Evolutionary conservation across 2,329 filamentous ascomycete genomes (phyloP), one percentile per base, ranked within the genome.

Genomic region (Delphinella strobiligena): DNA sequence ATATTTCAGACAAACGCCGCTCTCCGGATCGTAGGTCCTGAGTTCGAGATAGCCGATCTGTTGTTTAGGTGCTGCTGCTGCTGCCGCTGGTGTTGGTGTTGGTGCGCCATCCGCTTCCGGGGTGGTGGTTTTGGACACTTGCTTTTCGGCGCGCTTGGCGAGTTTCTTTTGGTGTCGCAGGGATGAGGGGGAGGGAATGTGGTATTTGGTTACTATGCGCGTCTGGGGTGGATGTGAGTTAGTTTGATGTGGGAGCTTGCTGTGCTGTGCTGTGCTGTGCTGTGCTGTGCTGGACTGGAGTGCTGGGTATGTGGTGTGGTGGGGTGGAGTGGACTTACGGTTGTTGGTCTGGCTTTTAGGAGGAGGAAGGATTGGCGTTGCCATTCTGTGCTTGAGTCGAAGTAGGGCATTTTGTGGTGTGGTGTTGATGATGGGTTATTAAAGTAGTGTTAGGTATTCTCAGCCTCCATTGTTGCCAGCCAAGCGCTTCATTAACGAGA

Each of bases 201-300:
- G 80, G 75, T 96, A 98, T 70, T 83, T 87, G 47, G 88, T 94
- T 50, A 86, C 93, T 66, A 96, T 85, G 55, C 79, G 76, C 35
- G 89, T 88, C 88, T 95, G 54, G n/a, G n/a, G n/a, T n/a, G n/a
- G n/a, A n/a, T n/a, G n/a, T n/a, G n/a, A n/a, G n/a, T n/a, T n/a
- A n/a, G n/a, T n/a, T n/a, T n/a, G n/a, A n/a, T n/a, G n/a, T n/a
- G n/a, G n/a, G n/a, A n/a, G n/a, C n/a, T n/a, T n/a, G n/a, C n/a
- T n/a, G n/a, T n/a, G n/a, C n/a, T n/a, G n/a, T n/a, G n/a, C 14
- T 12, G 17, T 11, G 31, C 31, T 9, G 9, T 15, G 9, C 14
- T 9, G 31, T 33, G 31, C 14, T 9, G 14, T 33, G 31, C 9
- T 12, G 31, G 9, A 15, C 17, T 33, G 31, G 31, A 16, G 14